These are phyloP conservation scores for Alternaria solani DNA, from an alignment of 2,329 filamentous ascomycete species.

Conservation along the genomic window DNA sequence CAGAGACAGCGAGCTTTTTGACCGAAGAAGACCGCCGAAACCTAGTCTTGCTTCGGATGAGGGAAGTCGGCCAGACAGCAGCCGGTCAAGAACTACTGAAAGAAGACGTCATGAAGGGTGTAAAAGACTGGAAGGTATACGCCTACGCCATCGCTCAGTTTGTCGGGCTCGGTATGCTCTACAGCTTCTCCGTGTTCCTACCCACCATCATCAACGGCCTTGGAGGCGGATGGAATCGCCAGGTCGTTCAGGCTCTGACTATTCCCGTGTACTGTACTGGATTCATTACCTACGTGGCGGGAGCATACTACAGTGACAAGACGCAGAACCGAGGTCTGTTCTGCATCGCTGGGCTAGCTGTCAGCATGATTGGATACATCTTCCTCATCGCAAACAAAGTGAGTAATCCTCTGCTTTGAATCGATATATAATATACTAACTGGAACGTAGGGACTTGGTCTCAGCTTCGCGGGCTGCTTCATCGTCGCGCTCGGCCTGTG, in stretches of 20 bases:
- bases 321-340: slow-evolving; percentile 39
- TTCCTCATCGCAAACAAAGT: slow-evolving; percentile 43
- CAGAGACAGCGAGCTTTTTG: slow-evolving; percentile 46
- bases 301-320: slow-evolving; percentile 37
- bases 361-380: slow-evolving; percentile 60
- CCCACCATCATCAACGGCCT: slow-evolving; percentile 43
- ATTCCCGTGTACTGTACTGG: slow-evolving; percentile 44
- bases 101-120: slow-evolving; percentile 59
- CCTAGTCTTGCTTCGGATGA: slow-evolving; percentile 39
- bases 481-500: slow-evolving; percentile 41
- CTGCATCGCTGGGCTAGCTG: slow-evolving; percentile 30
- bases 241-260: slow-evolving; percentile 40
- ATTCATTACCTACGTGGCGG: slow-evolving; percentile 31
- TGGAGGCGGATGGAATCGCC: slow-evolving; percentile 32
- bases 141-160: slow-evolving; percentile 57
- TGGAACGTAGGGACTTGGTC: slow-evolving; percentile 9
- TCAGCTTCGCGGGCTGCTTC: slow-evolving; percentile 40
- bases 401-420: neutral
- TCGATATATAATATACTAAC: neutral
- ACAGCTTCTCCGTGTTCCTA: slow-evolving; percentile 39
- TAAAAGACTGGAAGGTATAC: slow-evolving; percentile 47
- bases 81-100: slow-evolving; percentile 57
- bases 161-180: slow-evolving; percentile 33
- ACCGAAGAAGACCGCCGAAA: slow-evolving; percentile 35
- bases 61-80: slow-evolving; percentile 54